Percentiles rank a stretch among this genome's conserved stretches.
Conservation (phyloP, 2,329 filamentous ascomycete species). For the Trichoderma sp. region DNA sequence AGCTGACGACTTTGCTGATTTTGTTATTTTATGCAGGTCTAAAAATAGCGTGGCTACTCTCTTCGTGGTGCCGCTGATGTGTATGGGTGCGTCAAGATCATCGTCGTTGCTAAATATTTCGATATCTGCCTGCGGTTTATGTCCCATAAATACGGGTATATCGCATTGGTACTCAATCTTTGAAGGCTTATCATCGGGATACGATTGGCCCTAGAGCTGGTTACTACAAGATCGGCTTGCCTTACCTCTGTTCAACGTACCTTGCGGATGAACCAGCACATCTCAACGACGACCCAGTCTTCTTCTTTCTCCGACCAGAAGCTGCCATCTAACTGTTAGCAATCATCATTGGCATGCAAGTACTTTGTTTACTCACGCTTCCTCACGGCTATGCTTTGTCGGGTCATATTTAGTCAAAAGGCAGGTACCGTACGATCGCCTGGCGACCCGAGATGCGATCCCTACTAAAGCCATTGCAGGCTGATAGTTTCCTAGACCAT, state of each 20-base stretch:
- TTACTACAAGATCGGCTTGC: not conserved
- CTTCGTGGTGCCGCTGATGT: conserved; percentile 38
- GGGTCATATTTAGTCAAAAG: conserved; percentile 43
- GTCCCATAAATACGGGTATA: conserved; percentile 43
- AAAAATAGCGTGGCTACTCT: conserved; percentile 43
- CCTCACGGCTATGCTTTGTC: conserved; percentile 43
- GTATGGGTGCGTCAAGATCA: conserved; percentile 39
- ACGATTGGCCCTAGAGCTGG: conserved; percentile 42
- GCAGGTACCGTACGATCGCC: conserved; percentile 45
- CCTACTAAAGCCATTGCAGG: conserved; percentile 38
- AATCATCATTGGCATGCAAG: not conserved
- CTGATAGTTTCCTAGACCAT: conserved; percentile 42
- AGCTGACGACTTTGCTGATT: conserved; percentile 39
- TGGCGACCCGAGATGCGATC: conserved; percentile 44
- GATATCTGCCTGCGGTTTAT: conserved; percentile 44
- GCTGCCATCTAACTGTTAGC: conserved; percentile 35
- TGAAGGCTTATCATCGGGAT: conserved; percentile 43
- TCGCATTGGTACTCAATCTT: conserved; percentile 46
- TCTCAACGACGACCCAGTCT: conserved; percentile 43
- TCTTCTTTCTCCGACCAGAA: conserved; percentile 47
- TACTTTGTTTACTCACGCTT: conserved; percentile 39
- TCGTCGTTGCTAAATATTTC: conserved; percentile 45
- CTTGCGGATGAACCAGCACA: conserved; percentile 48
- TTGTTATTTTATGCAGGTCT: conserved; percentile 43
- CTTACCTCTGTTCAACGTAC: conserved; percentile 32